Evolutionary conservation across 1,284 basidiomycete genomes (phyloP), one percentile per base, ranked within the genome.

Genomic region (Microbotryomycetes sp.): DNA sequence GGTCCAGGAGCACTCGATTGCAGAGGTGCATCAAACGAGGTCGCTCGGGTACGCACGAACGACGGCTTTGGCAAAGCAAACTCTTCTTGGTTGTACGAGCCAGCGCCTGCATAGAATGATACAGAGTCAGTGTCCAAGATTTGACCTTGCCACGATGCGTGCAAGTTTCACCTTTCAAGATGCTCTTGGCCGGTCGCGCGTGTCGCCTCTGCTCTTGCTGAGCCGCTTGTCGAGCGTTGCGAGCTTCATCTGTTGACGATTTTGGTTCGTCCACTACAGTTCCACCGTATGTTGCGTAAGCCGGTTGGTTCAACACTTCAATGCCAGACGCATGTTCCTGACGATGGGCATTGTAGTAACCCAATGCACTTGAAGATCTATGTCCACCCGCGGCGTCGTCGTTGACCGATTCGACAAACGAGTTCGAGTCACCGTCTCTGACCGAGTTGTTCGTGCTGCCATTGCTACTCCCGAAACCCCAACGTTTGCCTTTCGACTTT

Each of bases 111-210:
- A 15, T 19, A n/a, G 6, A n/a, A 0, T 47, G n/a, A n/a, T n/a
- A n/a, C n/a, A n/a, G n/a, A n/a, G n/a, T n/a, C n/a, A n/a, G n/a
- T n/a, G n/a, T n/a, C n/a, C n/a, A n/a, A n/a, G n/a, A n/a, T n/a
- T n/a, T n/a, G n/a, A n/a, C n/a, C n/a, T n/a, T n/a, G n/a, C n/a
- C n/a, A n/a, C n/a, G n/a, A n/a, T n/a, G n/a, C n/a, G n/a, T n/a
- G n/a, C 9, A 42, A 42, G 36, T 42, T 86, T 73, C 73, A 92
- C 92, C 79, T 81, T 96, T 97, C 67, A 97, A 78, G 68, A 97
- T 97, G 42, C 92, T 88, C 76, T 83, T 89, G 49, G 84, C 79
- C 6, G 93, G 91, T 69, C 77, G 73, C 79, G 81, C 66, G 79
- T 80, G 76, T 78, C 79, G 78, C 86, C 89, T 56, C 82, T 77